A percentile compares a stretch with the other conserved stretches of the same genome.
These are phyloP conservation scores for Hemerocallis citrina DNA, from an alignment of 106 monocot species.

Conservation along the genomic window DNA sequence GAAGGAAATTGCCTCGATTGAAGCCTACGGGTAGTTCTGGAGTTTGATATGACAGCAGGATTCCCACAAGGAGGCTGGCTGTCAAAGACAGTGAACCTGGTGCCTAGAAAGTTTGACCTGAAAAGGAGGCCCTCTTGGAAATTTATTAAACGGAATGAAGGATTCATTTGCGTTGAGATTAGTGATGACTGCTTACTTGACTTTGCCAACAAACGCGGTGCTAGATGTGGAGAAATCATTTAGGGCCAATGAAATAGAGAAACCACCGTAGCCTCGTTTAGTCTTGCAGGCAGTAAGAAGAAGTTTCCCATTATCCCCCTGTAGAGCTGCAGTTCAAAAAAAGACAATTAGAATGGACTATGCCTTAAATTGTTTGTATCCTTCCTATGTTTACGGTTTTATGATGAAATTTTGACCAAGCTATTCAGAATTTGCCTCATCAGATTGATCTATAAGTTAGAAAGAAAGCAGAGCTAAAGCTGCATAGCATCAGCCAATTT, in stretches of 20 bases:
- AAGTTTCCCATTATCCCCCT: constrained; percentile 32
- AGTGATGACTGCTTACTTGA: constrained; percentile 14
- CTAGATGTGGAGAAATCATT: constrained; percentile 21
- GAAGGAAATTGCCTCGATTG: constrained; percentile 42
- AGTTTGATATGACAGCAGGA: constrained; percentile 4
- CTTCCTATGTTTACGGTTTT: too few species aligned
- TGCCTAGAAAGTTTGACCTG: constrained; percentile 58
- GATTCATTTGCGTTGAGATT: background rate
- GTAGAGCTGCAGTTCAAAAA: constrained; percentile 7
- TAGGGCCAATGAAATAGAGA: constrained; percentile 18
- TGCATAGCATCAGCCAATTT: too few species aligned
- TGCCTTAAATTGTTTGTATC: too few species aligned
- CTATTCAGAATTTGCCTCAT: too few species aligned
- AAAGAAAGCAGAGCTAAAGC: too few species aligned
- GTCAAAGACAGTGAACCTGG: constrained; percentile 47
- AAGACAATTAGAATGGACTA: too few species aligned
- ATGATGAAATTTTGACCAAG: too few species aligned
- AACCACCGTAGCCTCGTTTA: constrained; percentile 23
- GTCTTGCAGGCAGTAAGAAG: constrained; percentile 25
- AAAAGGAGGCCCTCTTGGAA: background rate
- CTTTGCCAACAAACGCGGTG: constrained; percentile 30
- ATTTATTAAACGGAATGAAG: background rate
- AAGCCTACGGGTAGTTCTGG: constrained; percentile 24
- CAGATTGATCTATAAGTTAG: too few species aligned
- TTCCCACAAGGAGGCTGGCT: constrained; percentile 38